phyloP scores from a whole-genome alignment of 805 yeast genomes.

The Sugiyamaella mastotermitis region DNA sequence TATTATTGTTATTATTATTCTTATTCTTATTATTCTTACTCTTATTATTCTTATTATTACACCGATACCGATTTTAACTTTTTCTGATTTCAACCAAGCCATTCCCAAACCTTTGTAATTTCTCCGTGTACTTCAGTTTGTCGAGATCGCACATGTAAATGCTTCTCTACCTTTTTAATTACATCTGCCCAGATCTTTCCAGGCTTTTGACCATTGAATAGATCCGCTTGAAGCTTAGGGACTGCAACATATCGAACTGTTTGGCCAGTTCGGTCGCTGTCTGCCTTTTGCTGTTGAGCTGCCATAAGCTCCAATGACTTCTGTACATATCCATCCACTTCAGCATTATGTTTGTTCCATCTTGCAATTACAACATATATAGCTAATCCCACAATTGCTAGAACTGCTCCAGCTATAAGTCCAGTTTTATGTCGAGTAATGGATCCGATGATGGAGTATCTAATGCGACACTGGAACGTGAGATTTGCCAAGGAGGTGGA shows the following conservation, averaged over 20 bases:
- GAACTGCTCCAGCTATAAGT: slow-evolving; percentile 6
- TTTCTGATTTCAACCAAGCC: slow-evolving; percentile 39
- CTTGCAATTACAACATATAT: background rate
- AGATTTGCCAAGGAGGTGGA: slow-evolving; percentile 21
- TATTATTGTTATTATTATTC: background rate
- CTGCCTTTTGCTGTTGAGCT: slow-evolving; percentile 16
- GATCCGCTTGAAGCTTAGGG: slow-evolving; percentile 13
- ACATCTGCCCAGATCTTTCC: slow-evolving; percentile 49
- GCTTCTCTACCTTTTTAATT: slow-evolving; percentile 50
- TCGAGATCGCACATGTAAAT: slow-evolving; percentile 56
- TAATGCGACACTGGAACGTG: slow-evolving; percentile 19
- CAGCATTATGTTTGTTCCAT: background rate
- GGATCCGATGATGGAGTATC: slow-evolving; percentile 12
- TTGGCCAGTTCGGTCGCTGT: slow-evolving; percentile 14
- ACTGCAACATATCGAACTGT: slow-evolving; percentile 17
- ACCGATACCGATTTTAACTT: no score
- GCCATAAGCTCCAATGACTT: slow-evolving; percentile 8
- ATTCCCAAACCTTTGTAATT: slow-evolving; percentile 81
- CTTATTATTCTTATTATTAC: no score
- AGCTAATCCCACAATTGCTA: slow-evolving; percentile 3
- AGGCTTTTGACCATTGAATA: slow-evolving; percentile 10
- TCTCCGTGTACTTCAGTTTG: slow-evolving; percentile 79
- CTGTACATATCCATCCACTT: slow-evolving; percentile 6
- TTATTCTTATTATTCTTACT: background rate
- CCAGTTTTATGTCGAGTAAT: slow-evolving; percentile 18